Evolutionary conservation across 371 early-diverging fungal species (phyloP), one percentile per base, ranked within the genome.

Genomic region (Coemansia sp.): DNA sequence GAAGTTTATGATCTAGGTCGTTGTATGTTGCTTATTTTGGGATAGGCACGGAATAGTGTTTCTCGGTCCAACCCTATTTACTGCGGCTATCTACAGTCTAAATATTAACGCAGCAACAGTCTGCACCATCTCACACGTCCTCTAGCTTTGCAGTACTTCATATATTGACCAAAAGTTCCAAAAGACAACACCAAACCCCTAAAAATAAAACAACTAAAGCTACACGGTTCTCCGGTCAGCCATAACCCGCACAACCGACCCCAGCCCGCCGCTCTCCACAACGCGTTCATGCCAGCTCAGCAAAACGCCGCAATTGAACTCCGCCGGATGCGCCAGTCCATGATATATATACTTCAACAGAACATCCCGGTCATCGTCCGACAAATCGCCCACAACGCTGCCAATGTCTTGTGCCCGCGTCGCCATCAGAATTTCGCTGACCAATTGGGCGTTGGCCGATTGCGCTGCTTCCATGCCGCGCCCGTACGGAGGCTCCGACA

Each of bases 201-300:
- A 26, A 26, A 26, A 36, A 36, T 44, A 44, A n/a, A n/a, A 44
- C 13, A 44, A 44, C 28, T 6, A 2, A n/a, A 56, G 11, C 56
- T 56, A 89, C 39, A 93, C 87, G 26, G 89, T 89, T 69, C 87
- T 86, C 71, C 91, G 83, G 78, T 96, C 96, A 1, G 94, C 89
- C 85, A 94, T 84, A 17, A 93, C 93, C 53, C 96, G 90, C 55
- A 94, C 90, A 73, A 96, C 92, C 61, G 87, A 85, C 15, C 94
- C 94, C 28, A 90, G 83, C 19, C 96, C 96, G 59, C 90, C 91
- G 52, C 87, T 86, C 73, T 94, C 94, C 24, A 86, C 84, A 48
- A 90, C 81, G 86, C 94, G 93, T 73, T 97, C 96, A 67, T 96
- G 96, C 96, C 96, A 97, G 61, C 85, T 83, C 69, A 97, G 80